A percentile compares a stretch with the other conserved stretches of the same genome.
These are phyloP conservation scores for Teunomyces aglyptinius DNA, from an alignment of 805 yeast genomes.

Conservation along the genomic window DNA sequence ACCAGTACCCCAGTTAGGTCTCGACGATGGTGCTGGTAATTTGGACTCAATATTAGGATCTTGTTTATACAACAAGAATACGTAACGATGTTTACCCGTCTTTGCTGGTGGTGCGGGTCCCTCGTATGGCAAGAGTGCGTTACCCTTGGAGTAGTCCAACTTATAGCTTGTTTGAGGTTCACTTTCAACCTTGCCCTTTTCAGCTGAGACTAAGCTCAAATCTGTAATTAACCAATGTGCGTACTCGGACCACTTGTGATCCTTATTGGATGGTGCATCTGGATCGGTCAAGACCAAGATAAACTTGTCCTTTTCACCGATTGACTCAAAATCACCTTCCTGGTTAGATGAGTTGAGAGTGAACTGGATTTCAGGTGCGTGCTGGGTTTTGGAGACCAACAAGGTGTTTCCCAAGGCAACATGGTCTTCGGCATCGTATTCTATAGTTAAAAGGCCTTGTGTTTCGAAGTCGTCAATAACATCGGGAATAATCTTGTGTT, in stretches of 20 bases:
- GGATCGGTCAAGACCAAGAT: conserved; percentile 87
- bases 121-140: conserved; percentile 52
- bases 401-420: conserved; percentile 82
- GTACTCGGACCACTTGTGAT: conserved; percentile 85
- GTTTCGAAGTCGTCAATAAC: conserved; percentile 49
- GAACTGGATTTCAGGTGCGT: conserved; percentile 64
- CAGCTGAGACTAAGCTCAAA: conserved; percentile 40
- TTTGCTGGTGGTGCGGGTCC: conserved; percentile 92
- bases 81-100: conserved; percentile 86
- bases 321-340: conserved; percentile 38
- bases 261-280: conserved; percentile 84
- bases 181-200: conserved; percentile 29
- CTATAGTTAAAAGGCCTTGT: conserved; percentile 60
- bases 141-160: conserved; percentile 36
- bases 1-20: conserved; percentile 87
- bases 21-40: conserved; percentile 46
- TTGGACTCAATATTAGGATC: conserved; percentile 38
- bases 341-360: conserved; percentile 51
- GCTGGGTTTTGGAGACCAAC: conserved; percentile 62
- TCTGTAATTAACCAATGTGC: conserved; percentile 70
- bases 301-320: conserved; percentile 51
- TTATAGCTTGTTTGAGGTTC: conserved; percentile 24
- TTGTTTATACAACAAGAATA: conserved; percentile 71
- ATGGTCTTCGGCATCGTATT: conserved; percentile 53
- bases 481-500: conserved; percentile 52